phyloP scores from a whole-genome alignment of 2,329 filamentous ascomycete species.

The Monilinia laxa region DNA sequence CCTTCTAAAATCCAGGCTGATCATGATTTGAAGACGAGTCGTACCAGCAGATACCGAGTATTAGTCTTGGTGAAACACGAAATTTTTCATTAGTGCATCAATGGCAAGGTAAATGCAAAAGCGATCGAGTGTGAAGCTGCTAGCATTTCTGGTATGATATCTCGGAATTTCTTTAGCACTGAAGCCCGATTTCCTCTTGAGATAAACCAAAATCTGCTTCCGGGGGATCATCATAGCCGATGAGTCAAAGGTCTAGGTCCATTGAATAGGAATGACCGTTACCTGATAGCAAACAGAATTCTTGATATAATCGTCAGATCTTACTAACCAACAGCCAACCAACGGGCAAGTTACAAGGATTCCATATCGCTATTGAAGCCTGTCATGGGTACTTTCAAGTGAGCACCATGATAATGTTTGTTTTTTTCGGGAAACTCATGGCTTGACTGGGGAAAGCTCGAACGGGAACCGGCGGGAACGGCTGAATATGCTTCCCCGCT shows the following conservation, averaged over 20 bases:
- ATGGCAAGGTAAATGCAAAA: not conserved
- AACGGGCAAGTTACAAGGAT: not conserved
- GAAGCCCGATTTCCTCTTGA: not conserved
- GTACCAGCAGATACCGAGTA: not conserved
- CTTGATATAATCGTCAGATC: not conserved
- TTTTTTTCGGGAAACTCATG: not conserved
- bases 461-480: not conserved
- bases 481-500: slow-evolving; percentile 10
- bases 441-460: not conserved
- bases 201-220: not conserved
- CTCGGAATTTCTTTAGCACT: slow-evolving; percentile 8
- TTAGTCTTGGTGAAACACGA: not conserved
- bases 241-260: not conserved
- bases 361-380: slow-evolving; percentile 1
- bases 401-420: not conserved
- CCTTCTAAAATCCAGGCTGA: not conserved
- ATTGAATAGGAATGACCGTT: not conserved
- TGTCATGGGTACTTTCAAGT: not conserved
- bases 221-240: not conserved
- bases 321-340: not conserved
- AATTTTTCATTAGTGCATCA: not conserved
- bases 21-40: not conserved
- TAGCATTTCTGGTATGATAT: slow-evolving; percentile 6
- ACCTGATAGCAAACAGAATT: not conserved
- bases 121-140: not conserved